Conservation (phyloP, 108 stramenopile species). For the Cyclotella atomus region DNA sequence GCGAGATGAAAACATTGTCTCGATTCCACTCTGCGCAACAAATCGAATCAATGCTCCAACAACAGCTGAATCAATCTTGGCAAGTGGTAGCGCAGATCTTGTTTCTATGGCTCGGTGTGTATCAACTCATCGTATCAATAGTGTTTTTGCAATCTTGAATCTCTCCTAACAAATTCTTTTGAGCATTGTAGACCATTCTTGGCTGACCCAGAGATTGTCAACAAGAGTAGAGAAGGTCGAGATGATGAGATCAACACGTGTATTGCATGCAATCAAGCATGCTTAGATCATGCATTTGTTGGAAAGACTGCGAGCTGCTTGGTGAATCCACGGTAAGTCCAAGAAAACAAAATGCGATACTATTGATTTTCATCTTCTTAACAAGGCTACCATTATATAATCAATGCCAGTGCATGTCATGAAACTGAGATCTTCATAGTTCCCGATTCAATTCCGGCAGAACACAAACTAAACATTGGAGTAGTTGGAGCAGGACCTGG, state of each 20-base stretch:
- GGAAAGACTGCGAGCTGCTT: conserved; percentile 95
- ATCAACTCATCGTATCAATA: neutral
- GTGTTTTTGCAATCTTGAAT: neutral
- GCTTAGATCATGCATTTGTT: conserved; percentile 98
- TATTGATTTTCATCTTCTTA: neutral
- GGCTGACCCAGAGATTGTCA: conserved; percentile 94
- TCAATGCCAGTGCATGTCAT: conserved; percentile 91
- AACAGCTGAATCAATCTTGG: conserved; percentile 83
- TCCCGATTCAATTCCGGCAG: conserved; percentile 41
- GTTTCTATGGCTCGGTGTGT: conserved; percentile 90
- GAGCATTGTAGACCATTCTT: conserved; percentile 71
- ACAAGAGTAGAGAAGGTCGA: conserved; percentile 82
- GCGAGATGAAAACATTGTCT: conserved; percentile 72
- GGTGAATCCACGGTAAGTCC: conserved; percentile 84
- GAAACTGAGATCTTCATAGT: conserved; percentile 81
- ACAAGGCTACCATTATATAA: neutral
- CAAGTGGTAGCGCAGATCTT: conserved; percentile 83
- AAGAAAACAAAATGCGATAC: neutral
- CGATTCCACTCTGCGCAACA: conserved; percentile 92
- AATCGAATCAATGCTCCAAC: conserved; percentile 97
- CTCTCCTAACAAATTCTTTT: neutral
- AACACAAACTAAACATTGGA: conserved; percentile 72
- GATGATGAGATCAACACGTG: conserved; percentile 96
- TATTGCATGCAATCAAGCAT: conserved; percentile 99
- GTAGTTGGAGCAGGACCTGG: conserved; percentile 98